Percentiles rank a stretch among this genome's conserved stretches.
phyloP scores from a whole-genome alignment of 371 early-diverging fungal species.

The Nosema granulosis region DNA sequence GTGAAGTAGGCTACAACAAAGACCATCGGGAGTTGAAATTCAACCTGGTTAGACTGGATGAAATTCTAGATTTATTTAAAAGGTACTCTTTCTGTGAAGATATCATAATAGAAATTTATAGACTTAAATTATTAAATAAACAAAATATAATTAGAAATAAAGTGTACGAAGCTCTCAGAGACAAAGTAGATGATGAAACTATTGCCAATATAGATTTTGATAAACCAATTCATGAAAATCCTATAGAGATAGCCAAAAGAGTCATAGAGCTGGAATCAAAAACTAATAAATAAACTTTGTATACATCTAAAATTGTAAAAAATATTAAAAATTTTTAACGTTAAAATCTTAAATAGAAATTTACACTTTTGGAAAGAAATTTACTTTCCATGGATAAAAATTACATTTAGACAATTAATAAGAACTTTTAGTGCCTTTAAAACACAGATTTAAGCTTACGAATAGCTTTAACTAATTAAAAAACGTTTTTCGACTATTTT shows the following conservation, averaged over 20 bases:
- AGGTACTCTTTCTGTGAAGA: conserved; percentile 40
- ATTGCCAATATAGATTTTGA: conserved; percentile 9
- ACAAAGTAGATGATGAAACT: conserved; percentile 30
- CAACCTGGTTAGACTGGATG: background rate
- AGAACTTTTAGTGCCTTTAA: no score
- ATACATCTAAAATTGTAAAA: no score
- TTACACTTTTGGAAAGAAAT: no score
- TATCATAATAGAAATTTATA: conserved; percentile 47
- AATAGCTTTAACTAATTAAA: no score
- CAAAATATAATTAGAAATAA: conserved; percentile 55
- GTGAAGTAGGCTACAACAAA: conserved; percentile 2
- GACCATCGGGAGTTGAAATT: background rate
- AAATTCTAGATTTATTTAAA: conserved; percentile 38
- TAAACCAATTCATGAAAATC: conserved; percentile 12
- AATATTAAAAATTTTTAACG: no score
- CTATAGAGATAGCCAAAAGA: background rate
- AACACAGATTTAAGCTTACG: no score
- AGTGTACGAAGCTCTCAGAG: conserved; percentile 45
- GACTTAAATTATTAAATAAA: conserved; percentile 47
- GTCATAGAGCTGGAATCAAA: background rate
- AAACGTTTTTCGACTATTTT: no score
- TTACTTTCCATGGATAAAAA: no score
- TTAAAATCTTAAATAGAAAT: no score
- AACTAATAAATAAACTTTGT: no score
- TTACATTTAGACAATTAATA: no score